A percentile compares a stretch with the other conserved stretches of the same genome.
Evolutionary conservation across 257 asterid species (phyloP).

Genomic region (Solanum medicagineum): DNA sequence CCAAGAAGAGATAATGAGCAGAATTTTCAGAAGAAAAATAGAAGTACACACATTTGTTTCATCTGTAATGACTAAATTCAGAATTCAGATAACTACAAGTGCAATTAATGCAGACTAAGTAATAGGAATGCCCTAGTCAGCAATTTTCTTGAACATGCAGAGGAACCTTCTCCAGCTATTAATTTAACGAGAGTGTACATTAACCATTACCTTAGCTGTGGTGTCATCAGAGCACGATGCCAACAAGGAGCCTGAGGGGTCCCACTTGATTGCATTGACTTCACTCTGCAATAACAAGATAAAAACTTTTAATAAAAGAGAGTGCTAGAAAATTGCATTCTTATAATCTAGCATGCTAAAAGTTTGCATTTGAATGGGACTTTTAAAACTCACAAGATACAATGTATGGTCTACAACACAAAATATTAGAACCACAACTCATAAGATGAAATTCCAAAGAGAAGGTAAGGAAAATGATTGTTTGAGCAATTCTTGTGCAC

Average conservation of each 20-base stretch:
- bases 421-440: background rate
- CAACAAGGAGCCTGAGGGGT: constrained; percentile 77
- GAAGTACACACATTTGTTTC: background rate
- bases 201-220: constrained; percentile 66
- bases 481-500: background rate
- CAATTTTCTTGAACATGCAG: background rate
- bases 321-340: background rate
- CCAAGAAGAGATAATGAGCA: background rate
- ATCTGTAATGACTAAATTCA: background rate
- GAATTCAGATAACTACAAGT: background rate
- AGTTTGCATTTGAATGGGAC: background rate
- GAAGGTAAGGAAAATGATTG: background rate
- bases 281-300: constrained; percentile 48
- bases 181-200: background rate
- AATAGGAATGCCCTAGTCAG: background rate
- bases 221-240: constrained; percentile 98
- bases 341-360: background rate
- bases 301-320: background rate
- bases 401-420: background rate
- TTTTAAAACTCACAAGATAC: background rate
- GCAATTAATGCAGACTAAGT: background rate
- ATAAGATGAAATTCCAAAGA: background rate
- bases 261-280: constrained; percentile 99
- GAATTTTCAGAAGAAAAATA: background rate
- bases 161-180: background rate